Evolutionary conservation across 2,329 filamentous ascomycete genomes (phyloP).

Genomic region (Zymoseptoria tritici): DNA sequence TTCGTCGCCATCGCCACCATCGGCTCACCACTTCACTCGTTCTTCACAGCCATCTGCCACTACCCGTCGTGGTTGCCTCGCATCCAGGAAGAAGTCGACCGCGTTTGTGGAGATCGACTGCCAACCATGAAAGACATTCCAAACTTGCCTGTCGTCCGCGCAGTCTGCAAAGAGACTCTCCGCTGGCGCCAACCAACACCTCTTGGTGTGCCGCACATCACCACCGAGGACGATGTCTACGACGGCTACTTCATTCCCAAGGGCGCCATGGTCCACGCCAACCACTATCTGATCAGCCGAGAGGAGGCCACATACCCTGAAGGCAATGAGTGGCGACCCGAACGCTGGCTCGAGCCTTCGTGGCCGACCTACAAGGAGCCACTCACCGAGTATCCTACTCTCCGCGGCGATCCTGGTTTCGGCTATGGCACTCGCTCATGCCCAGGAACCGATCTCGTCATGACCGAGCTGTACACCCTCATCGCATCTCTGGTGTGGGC

Average conservation of each 20-base stretch:
- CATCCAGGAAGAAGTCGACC: constrained; percentile 27
- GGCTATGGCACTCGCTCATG: constrained; percentile 31
- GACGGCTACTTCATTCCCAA: constrained; percentile 33
- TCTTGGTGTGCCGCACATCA: constrained; percentile 36
- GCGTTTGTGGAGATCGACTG: constrained; percentile 27
- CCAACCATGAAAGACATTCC: constrained; percentile 27
- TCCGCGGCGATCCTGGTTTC: constrained; percentile 27
- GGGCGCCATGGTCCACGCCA: constrained; percentile 30
- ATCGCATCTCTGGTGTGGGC: constrained; percentile 27
- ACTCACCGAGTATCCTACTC: constrained; percentile 30
- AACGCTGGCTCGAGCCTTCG: constrained; percentile 28
- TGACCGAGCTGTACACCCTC: constrained; percentile 25
- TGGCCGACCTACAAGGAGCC: constrained; percentile 32
- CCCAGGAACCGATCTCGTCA: constrained; percentile 29
- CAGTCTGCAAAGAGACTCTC: constrained; percentile 30
- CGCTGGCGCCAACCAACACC: constrained; percentile 30
- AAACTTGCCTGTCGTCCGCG: constrained; percentile 27
- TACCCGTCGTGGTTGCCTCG: constrained; percentile 27
- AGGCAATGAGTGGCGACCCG: constrained; percentile 27
- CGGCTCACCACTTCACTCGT: constrained; percentile 28
- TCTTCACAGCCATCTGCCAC: constrained; percentile 30
- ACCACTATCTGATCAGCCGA: constrained; percentile 29
- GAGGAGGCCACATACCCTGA: constrained; percentile 26
- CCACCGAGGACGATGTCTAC: constrained; percentile 32
- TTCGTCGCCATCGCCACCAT: constrained; percentile 31